Evolutionary conservation across 306 rosid genomes (phyloP), one percentile per base, ranked within the genome.

Genomic region (Malus fusca): DNA sequence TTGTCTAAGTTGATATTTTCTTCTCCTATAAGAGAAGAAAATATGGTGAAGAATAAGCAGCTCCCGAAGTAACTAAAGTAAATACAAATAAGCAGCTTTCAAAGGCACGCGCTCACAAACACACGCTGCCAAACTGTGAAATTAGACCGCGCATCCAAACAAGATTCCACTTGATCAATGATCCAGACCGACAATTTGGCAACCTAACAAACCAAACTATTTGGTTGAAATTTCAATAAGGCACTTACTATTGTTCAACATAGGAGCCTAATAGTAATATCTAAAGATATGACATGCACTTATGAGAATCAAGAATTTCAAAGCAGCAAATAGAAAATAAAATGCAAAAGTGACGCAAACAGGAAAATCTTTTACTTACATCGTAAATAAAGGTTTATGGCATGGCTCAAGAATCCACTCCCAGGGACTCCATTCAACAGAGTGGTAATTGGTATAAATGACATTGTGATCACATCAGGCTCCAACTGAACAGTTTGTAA

Each of bases 321-420:
- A 15, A 62, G 76, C 74, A 75, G 60, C 12, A 74, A 53, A 63
- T 71, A 53, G 70, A 76, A 71, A 60, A 69, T 42, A 53, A 58
- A 60, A 58, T 2, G 14, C 23, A 69, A 35, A 25, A 68, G 21
- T 56, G 55, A 53, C 13, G 55, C 69, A 80, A 71, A 68, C 46
- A 72, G 43, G 66, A 64, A 33, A 61, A 81, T 37, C 71, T 71
- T n/a, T 73, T 75, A 79, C 98, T 88, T 79, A 95, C 98, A 95
- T 88, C 98, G 87, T 85, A 95, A 75, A 83, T 95, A 95, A 66
- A 95, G 98, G 81, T 95, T 95, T 77, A 95, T 90, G 78, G 98
- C 98, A 82, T 95, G 98, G 86, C 96, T 92, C 86, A 95, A 87
- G 87, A 95, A 95, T 82, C 98, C 98, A 82, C 98, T 90, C 80